Evolutionary conservation across 2,329 filamentous ascomycete genomes (phyloP).

Genomic region (Gremmenia infestans): DNA sequence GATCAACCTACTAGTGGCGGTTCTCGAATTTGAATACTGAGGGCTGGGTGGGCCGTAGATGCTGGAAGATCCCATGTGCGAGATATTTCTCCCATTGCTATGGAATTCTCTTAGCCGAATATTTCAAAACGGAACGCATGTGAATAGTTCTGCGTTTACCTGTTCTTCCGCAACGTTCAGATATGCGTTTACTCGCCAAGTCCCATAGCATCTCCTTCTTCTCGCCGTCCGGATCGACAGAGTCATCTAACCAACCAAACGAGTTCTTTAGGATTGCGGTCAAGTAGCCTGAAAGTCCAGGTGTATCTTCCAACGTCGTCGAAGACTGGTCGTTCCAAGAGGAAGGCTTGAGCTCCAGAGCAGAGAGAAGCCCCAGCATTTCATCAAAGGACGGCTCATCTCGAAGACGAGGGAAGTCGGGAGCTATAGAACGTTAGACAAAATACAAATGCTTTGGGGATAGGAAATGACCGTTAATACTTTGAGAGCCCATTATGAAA

Average conservation of each 20-base stretch:
- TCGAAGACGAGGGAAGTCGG: constrained; percentile 81
- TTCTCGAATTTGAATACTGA: constrained; percentile 73
- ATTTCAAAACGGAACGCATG: neutral
- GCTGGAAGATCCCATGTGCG: constrained; percentile 55
- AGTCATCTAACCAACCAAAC: constrained; percentile 56
- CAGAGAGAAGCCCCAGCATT: constrained; percentile 59
- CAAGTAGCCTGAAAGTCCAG: constrained; percentile 29
- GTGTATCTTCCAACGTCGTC: neutral
- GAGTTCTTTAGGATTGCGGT: constrained; percentile 33
- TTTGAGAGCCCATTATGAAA: neutral
- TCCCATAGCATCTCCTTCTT: constrained; percentile 69
- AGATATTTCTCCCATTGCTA: constrained; percentile 58
- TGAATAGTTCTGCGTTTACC: constrained; percentile 38
- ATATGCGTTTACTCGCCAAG: constrained; percentile 70
- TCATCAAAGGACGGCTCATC: constrained; percentile 62
- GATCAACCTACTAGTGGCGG: constrained; percentile 56
- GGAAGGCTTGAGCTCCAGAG: constrained; percentile 61
- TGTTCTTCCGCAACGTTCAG: constrained; percentile 78
- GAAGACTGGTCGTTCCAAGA: constrained; percentile 47
- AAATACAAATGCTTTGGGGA: neutral
- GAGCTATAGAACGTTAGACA: constrained; percentile 38
- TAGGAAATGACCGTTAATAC: neutral
- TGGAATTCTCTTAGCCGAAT: neutral
- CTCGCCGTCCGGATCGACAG: constrained; percentile 30
- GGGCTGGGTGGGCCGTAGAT: constrained; percentile 32